These are phyloP conservation scores for Hygrophoropsis aurantiaca DNA, from an alignment of 768 basidiomycete species.

Conservation along the genomic window DNA sequence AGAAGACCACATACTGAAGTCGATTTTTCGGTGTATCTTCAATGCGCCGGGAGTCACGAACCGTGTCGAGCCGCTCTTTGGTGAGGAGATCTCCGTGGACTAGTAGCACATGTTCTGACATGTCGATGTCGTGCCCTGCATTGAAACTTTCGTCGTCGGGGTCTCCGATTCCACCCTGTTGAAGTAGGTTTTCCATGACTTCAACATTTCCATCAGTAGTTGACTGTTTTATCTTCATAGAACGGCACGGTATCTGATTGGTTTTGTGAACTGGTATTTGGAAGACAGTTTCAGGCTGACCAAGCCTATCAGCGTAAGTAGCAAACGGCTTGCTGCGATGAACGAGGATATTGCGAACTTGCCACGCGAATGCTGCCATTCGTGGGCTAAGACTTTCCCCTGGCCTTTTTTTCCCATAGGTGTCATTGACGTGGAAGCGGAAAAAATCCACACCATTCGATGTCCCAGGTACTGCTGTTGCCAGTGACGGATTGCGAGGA, in stretches of 20 bases:
- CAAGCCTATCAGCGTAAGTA: slow-evolving; percentile 4
- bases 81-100: slow-evolving; percentile 23
- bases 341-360: not conserved
- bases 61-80: slow-evolving; percentile 11
- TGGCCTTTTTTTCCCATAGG: not conserved
- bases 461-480: not conserved
- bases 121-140: too few species aligned
- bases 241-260: slow-evolving; percentile 16
- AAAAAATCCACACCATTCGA: not conserved
- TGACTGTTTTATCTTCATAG: slow-evolving; percentile 21
- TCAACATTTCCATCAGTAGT: slow-evolving; percentile 15
- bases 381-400: not conserved
- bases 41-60: slow-evolving; percentile 5
- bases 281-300: too few species aligned
- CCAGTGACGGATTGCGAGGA: not conserved
- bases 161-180: too few species aligned
- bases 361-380: not conserved
- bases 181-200: slow-evolving; percentile 5
- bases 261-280: slow-evolving; percentile 24
- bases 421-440: not conserved
- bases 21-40: slow-evolving; percentile 14
- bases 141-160: too few species aligned
- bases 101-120: too few species aligned
- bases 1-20: slow-evolving; percentile 17
- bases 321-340: not conserved